Evolutionary conservation across 2,329 filamentous ascomycete genomes (phyloP).

Genomic region (Paraconiothyrium sp.): DNA sequence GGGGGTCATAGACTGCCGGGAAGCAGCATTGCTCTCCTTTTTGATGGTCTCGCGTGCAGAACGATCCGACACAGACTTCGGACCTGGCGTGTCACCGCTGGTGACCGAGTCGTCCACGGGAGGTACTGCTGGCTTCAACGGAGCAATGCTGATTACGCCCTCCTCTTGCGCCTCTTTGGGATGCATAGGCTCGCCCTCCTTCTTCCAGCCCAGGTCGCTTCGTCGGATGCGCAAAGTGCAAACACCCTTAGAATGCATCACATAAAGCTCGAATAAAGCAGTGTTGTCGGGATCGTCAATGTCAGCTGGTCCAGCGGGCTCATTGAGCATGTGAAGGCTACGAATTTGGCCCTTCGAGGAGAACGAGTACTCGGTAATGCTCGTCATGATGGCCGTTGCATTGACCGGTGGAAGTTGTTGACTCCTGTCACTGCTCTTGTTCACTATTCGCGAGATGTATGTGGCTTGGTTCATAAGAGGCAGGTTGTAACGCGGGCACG

Average conservation of each 20-base stretch:
- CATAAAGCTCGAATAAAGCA: slow-evolving; percentile 91
- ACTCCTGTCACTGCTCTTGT: slow-evolving; percentile 44
- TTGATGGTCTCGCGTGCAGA: slow-evolving; percentile 48
- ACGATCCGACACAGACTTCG: slow-evolving; percentile 46
- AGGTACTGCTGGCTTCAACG: slow-evolving; percentile 60
- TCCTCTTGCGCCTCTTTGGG: slow-evolving; percentile 78
- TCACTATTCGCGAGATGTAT: slow-evolving; percentile 81
- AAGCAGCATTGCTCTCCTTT: slow-evolving; percentile 46
- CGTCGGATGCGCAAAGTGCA: slow-evolving; percentile 87
- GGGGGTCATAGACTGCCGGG: slow-evolving; percentile 46
- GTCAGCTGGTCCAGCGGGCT: slow-evolving; percentile 68
- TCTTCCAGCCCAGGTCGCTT: slow-evolving; percentile 89
- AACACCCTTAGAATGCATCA: slow-evolving; percentile 98
- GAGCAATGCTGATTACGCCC: slow-evolving; percentile 77
- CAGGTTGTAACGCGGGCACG: slow-evolving; percentile 90
- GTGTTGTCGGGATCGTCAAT: slow-evolving; percentile 70
- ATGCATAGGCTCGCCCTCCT: slow-evolving; percentile 85
- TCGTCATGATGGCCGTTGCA: slow-evolving; percentile 96
- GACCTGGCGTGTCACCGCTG: slow-evolving; percentile 46
- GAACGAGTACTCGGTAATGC: slow-evolving; percentile 94
- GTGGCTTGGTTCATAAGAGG: slow-evolving; percentile 83
- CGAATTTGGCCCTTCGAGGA: slow-evolving; percentile 84
- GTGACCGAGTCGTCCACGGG: slow-evolving; percentile 49
- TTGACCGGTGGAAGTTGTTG: slow-evolving; percentile 82
- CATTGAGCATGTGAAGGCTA: slow-evolving; percentile 87